phyloP scores from a whole-genome alignment of 2,329 filamentous ascomycete species.

The Metarhizium sp. region DNA sequence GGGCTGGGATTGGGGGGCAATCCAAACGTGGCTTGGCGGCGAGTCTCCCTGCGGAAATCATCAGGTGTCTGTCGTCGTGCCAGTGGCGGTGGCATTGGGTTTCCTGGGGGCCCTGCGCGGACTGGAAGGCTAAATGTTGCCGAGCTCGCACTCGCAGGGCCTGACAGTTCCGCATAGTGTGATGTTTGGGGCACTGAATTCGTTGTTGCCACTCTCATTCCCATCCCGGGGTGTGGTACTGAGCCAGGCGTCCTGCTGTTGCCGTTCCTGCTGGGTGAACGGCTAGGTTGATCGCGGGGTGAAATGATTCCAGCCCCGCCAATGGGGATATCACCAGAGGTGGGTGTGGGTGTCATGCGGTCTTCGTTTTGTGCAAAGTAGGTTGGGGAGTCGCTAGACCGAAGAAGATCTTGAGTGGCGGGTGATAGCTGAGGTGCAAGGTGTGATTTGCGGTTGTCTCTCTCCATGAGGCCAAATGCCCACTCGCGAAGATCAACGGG shows the following conservation, averaged over 20 bases:
- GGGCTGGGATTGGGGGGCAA: constrained; percentile 33
- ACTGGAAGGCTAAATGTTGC: constrained; percentile 55
- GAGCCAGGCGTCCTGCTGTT: constrained; percentile 25
- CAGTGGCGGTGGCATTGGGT: constrained; percentile 51
- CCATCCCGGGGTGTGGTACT: constrained; percentile 45
- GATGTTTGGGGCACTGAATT: constrained; percentile 42
- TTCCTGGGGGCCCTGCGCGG: constrained; percentile 50
- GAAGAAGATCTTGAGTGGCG: constrained; percentile 65
- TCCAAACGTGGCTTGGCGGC: constrained; percentile 45
- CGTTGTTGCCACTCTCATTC: constrained; percentile 39
- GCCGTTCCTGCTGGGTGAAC: constrained; percentile 42
- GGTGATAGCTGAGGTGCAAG: constrained; percentile 73
- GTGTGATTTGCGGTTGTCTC: constrained; percentile 91
- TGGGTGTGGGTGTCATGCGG: constrained; percentile 48
- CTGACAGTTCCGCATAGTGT: constrained; percentile 27
- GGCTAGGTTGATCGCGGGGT: constrained; percentile 41
- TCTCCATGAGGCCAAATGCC: constrained; percentile 89
- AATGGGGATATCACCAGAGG: constrained; percentile 64
- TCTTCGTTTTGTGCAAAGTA: constrained; percentile 30
- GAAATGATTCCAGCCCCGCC: constrained; percentile 45
- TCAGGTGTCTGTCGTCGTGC: constrained; percentile 47
- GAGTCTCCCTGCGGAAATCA: constrained; percentile 40
- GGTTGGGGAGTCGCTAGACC: constrained; percentile 52
- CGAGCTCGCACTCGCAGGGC: constrained; percentile 32
- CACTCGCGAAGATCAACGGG: constrained; percentile 89